Percentiles rank a stretch among this genome's conserved stretches.
phyloP scores from a whole-genome alignment of 2,329 filamentous ascomycete species.

The Pyricularia pennisetigena region DNA sequence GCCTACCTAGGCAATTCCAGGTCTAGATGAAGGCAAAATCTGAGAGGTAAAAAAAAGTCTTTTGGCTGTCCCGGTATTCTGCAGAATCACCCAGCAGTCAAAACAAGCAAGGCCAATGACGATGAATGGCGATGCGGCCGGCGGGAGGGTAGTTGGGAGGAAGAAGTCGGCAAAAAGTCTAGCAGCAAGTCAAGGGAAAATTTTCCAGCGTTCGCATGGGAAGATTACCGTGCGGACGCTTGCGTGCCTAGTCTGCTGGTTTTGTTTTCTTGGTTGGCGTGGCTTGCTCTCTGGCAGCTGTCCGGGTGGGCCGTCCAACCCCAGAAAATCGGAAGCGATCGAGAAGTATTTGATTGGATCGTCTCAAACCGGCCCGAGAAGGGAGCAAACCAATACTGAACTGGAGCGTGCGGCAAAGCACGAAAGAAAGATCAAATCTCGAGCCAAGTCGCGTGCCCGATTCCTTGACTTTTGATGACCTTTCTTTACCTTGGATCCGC shows the following conservation, averaged over 20 bases:
- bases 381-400: neutral
- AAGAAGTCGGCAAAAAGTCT: neutral
- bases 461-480: neutral
- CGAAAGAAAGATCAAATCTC: neutral
- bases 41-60: neutral
- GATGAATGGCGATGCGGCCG: neutral
- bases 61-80: neutral
- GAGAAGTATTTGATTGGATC: neutral
- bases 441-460: neutral
- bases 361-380: neutral
- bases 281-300: neutral
- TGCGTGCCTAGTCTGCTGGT: neutral
- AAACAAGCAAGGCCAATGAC: neutral
- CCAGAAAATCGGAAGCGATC: neutral
- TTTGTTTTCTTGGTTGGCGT: neutral
- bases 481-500: neutral
- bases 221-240: neutral
- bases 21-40: neutral
- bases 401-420: neutral
- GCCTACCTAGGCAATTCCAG: neutral
- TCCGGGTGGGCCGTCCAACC: slow-evolving; percentile 1
- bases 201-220: neutral
- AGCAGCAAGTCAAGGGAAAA: neutral
- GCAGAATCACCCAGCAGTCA: neutral
- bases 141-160: neutral